Evolutionary conservation across 2,329 filamentous ascomycete species (phyloP), one percentile per base, ranked within the genome.

Genomic region (Cercospora beticola): DNA sequence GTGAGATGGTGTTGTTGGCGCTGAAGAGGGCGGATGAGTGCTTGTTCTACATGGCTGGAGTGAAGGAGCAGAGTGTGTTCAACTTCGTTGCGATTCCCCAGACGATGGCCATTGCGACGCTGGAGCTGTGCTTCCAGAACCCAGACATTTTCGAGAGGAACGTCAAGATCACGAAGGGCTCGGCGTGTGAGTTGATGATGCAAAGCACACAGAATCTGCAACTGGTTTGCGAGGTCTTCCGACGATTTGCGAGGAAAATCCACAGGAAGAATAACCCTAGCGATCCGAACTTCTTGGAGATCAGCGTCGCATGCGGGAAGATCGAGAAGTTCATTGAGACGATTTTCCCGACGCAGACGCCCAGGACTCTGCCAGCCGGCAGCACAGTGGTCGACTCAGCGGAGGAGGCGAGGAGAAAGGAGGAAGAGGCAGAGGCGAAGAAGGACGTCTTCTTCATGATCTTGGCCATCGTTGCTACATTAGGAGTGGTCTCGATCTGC

Each of bases 61-160:
- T 99, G 72, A 90, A 90, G 73, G 95, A 99, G 78, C 95, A 99
- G 83, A 97, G 93, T 78, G 93, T 97, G 28, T 99, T 99, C 88
- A 99, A 99, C 86, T 99, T 99, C 80, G 93, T 93, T 59, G 94
- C 94, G 66, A 99, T 99, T 72, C 95, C 95, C 2, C 95, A 99
- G 81, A 86, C 89, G 72, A 99, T 99, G 95, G 95, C 94, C 64
- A 97, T 99, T 79, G 94, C 95, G 8, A 98, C 94, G 0, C 83
- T 98, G 52, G 94, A 97, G 74, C 84, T 93, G 18, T 91, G 94
- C 75, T 99, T 98, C 88, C 90, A 92, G 76, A 99, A 99, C 81
- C 91, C 92, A 23, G 86, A 85, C 69, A 89, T 99, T 67, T 96
- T 97, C 78, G 82, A 94, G 78, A 89, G 87, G 72, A 95, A 97